Base-by-base conservation (phyloP, 2,329 filamentous ascomycete genomes). In the Dothistroma pini region DNA sequence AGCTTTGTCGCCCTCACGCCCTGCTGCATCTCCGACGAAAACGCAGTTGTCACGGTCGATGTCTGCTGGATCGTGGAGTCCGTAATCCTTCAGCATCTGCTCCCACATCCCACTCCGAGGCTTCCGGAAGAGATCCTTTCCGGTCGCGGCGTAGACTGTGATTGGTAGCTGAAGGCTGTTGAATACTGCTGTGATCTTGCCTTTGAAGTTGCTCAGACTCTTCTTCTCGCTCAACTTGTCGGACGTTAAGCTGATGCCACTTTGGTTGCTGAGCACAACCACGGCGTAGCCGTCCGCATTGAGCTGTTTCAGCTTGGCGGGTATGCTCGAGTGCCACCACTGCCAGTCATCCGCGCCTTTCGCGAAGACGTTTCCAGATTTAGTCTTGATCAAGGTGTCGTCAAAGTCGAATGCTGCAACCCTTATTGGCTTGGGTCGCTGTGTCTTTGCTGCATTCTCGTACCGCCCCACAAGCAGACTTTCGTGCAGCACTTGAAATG, bases 61-160 rank as follows among this genome's bases (percentile, higher is more conserved):
- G 16, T 83, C 81, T 1, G 78, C 78, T 5, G 71, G 71, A 56
- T 79, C 78, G 50, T 83, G 76, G 25, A 84, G 72, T 35, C 78
- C 75, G 60, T 78, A 76, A 66, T 84, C 81, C 29, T 79, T 74
- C 7, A 88, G 71, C 63, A 89, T 76, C 71, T 87, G 83, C 31
- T 82, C 80, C 93, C 95, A 99, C 90, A 97, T 97, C 21, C 93
- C 93, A 1, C 80, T 82, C 44, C 93, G 83, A 4, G 95, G 95
- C 76, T 99, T 99, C 58, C 95, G 85, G 74, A 87, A 97, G 6
- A 84, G 81, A 69, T 97, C 93, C 60, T 88, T 88, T 47, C 79
- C 86, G 0, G 93, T 96, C 2, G 95, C 93, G 8, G 93, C 95
- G 75, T 97, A 97, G 22, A 97, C 74, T 2, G 84, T 87, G 12